Conservation (phyloP, 129 eudicot species). For the Saposhnikovia divaricata region DNA sequence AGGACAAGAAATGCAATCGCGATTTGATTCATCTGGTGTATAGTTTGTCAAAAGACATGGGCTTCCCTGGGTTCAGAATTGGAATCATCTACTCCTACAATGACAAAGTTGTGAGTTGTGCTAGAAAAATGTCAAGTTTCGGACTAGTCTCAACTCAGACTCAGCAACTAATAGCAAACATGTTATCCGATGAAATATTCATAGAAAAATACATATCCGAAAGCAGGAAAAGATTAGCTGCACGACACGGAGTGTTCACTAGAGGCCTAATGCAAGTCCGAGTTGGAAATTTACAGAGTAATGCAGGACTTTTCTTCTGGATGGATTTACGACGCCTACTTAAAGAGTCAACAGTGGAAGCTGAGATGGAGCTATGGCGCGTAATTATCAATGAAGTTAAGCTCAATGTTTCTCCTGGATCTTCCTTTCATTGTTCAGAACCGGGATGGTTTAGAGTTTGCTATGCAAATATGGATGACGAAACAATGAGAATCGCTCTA, state of each 20-base stretch:
- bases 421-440: slow-evolving; percentile 53
- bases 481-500: slow-evolving; percentile 39
- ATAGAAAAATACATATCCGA: slow-evolving; percentile 29
- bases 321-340: slow-evolving; percentile 49
- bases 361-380: slow-evolving; percentile 37
- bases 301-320: slow-evolving; percentile 56
- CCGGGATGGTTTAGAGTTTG: slow-evolving; percentile 63
- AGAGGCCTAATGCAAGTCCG: slow-evolving; percentile 42
- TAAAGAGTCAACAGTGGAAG: slow-evolving; percentile 37
- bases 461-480: slow-evolving; percentile 55
- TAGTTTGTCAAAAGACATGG: slow-evolving; percentile 55
- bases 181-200: slow-evolving; percentile 43
- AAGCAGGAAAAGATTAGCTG: slow-evolving; percentile 33
- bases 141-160: slow-evolving; percentile 64
- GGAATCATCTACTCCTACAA: slow-evolving; percentile 63
- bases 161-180: slow-evolving; percentile 39
- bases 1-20: slow-evolving; percentile 23
- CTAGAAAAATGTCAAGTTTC: slow-evolving; percentile 59
- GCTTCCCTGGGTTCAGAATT: slow-evolving; percentile 61
- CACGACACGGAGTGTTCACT: slow-evolving; percentile 35
- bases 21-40: slow-evolving; percentile 53
- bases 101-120: slow-evolving; percentile 36
- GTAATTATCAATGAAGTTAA: slow-evolving; percentile 38
- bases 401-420: slow-evolving; percentile 50
- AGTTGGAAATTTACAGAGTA: slow-evolving; percentile 40